Base-by-base conservation (phyloP, 2,329 filamentous ascomycete species). In the Colletotrichum nymphaeae region DNA sequence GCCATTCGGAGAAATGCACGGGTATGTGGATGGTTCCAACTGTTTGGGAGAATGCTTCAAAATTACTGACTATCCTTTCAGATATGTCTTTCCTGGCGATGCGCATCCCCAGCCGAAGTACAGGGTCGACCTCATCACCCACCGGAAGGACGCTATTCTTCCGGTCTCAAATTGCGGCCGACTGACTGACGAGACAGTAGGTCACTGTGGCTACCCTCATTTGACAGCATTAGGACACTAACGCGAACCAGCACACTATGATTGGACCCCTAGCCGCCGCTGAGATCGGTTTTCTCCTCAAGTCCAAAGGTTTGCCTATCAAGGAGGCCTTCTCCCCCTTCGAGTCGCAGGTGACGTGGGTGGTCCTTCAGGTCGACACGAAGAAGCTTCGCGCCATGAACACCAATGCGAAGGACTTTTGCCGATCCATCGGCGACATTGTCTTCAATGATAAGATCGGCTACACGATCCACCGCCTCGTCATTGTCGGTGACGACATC, bases 331-430 rank as follows among this genome's bases (percentile, higher is more conserved):
- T 83, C 73, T 74, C 85, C 0, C 85, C 85, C 0, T 85, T 86
- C 62, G 84, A 87, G 71, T 81, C 84, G 0, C 84, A 87, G 69
- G 86, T 85, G 0, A 88, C 83, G 0, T 89, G 87, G 87, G 81
- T 82, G 0, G 86, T 80, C 0, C 75, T 93, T 76, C 86, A 90
- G 71, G 86, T 91, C 26, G 90, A 93, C 77, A 88, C 86, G 1
- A 81, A 84, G 6, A 88, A 88, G 77, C 84, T 92, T 9, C 87
- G 87, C 35, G 84, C 86, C 9, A 86, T 90, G 85, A 87, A 90
- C 57, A 87, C 86, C 19, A 88, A 78, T 0, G 67, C 83, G 0
- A 73, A 79, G 22, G 81, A 83, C 0, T 83, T 89, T 57, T 80
- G 80, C 62, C 79, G 80, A 56, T 77, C 76, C 26, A 76, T 88